Evolutionary conservation across 202 grass and related monocot genomes (phyloP).

Genomic region (Alloteropsis angusta): DNA sequence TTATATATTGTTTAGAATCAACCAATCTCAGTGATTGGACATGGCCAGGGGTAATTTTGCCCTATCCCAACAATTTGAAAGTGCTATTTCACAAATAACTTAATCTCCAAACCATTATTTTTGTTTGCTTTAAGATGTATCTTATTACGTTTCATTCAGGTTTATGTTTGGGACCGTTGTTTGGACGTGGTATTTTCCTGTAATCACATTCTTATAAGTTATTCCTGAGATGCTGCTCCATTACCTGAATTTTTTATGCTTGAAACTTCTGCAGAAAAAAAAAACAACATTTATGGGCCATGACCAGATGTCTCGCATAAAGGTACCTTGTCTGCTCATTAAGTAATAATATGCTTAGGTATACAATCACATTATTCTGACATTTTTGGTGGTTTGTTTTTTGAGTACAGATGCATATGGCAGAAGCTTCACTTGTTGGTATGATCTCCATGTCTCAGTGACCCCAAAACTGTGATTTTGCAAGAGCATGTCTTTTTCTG

Average conservation of each 20-base stretch:
- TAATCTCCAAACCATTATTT: background rate
- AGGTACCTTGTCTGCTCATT: conserved; percentile 12
- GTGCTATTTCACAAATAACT: background rate
- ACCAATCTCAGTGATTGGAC: conserved; percentile 18
- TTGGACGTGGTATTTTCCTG: conserved; percentile 4
- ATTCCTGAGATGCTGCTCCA: background rate
- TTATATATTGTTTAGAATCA: conserved; percentile 6
- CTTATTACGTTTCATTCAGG: conserved; percentile 4
- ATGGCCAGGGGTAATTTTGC: conserved; percentile 23
- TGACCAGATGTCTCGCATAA: conserved; percentile 31
- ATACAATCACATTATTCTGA: conserved; percentile 9
- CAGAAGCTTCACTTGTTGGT: conserved; percentile 32
- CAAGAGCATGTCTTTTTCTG: background rate
- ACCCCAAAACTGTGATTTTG: background rate
- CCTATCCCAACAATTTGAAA: background rate
- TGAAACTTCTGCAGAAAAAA: conserved; percentile 21
- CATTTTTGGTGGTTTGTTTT: background rate
- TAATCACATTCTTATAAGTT: background rate
- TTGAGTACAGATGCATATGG: conserved; percentile 23
- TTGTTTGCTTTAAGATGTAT: conserved; percentile 8
- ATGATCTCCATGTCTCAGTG: conserved; percentile 10
- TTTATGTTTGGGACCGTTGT: conserved; percentile 18
- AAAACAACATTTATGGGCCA: conserved; percentile 20
- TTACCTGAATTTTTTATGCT: conserved; percentile 14
- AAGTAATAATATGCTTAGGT: background rate